Conservation (phyloP, 192 early-diverging fungal species). For the Mortierella hygrophila region DNA sequence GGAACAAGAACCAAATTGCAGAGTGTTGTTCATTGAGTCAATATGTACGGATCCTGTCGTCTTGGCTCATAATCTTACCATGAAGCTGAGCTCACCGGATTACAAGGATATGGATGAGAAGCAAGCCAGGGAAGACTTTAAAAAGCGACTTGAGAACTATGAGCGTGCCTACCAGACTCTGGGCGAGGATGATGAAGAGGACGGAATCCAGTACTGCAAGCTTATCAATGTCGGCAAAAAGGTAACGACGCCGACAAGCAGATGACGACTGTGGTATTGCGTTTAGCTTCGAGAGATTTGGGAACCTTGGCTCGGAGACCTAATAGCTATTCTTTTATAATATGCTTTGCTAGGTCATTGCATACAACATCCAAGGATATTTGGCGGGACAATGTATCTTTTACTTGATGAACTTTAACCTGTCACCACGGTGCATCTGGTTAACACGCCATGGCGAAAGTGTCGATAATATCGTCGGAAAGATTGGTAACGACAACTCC, state of each 20-base stretch:
- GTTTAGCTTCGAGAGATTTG: background rate
- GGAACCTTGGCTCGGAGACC: background rate
- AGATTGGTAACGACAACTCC: conserved; percentile 72
- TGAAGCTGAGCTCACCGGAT: conserved; percentile 96
- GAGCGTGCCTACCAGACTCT: conserved; percentile 93
- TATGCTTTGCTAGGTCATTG: conserved; percentile 71
- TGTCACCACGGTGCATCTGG: conserved; percentile 76
- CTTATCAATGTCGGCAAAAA: conserved; percentile 97
- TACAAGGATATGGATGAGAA: conserved; percentile 88
- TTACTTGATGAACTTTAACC: conserved; percentile 98
- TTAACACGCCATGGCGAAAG: conserved; percentile 95
- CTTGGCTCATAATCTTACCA: conserved; percentile 28
- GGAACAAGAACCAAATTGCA: conserved; percentile 70
- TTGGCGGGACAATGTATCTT: conserved; percentile 94
- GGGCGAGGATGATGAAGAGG: conserved; percentile 84
- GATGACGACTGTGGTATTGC: background rate
- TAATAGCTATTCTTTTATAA: background rate
- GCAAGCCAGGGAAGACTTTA: conserved; percentile 89
- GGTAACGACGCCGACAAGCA: conserved; percentile 20
- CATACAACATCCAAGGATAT: conserved; percentile 95
- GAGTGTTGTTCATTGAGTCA: conserved; percentile 83
- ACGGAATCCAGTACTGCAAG: conserved; percentile 92
- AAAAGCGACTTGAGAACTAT: conserved; percentile 88
- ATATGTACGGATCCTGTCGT: conserved; percentile 86
- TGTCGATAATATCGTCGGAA: conserved; percentile 84